Conservation (phyloP, 345 rosid species). For the Lumnitzera racemosa region DNA sequence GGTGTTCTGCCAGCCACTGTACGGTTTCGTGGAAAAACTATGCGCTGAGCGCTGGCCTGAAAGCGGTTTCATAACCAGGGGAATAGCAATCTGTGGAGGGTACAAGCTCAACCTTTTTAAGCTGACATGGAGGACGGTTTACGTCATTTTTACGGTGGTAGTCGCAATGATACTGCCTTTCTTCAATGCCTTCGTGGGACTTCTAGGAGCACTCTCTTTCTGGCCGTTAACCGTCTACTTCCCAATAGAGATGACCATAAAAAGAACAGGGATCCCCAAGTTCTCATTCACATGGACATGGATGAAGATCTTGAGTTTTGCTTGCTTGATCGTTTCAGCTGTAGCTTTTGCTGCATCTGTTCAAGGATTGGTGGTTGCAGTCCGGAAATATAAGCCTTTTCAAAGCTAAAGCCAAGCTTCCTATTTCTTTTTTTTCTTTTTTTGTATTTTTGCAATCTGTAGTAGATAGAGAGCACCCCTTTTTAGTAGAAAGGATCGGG, state of each 20-base stretch:
- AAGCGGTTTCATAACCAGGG: slow-evolving; percentile 47
- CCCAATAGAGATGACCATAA: slow-evolving; percentile 81
- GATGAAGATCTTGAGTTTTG: slow-evolving; percentile 44
- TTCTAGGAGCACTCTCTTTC: slow-evolving; percentile 67
- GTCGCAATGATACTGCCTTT: slow-evolving; percentile 83
- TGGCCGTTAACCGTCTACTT: slow-evolving; percentile 90
- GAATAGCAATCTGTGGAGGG: slow-evolving; percentile 31
- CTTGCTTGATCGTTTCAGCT: slow-evolving; percentile 51
- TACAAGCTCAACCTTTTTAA: slow-evolving; percentile 49
- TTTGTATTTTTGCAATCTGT: no score
- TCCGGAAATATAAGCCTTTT: slow-evolving; percentile 71
- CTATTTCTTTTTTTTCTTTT: no score
- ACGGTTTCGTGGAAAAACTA: slow-evolving; percentile 45
- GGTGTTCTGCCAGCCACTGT: slow-evolving; percentile 77
- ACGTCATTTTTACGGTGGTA: slow-evolving; percentile 51
- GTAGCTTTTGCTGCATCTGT: slow-evolving; percentile 74
- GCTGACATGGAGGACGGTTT: slow-evolving; percentile 65
- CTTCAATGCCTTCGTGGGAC: slow-evolving; percentile 79
- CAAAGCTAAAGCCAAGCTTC: no score
- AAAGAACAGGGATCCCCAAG: slow-evolving; percentile 34
- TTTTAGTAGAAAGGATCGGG: no score
- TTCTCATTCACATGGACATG: slow-evolving; percentile 61
- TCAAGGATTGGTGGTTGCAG: slow-evolving; percentile 44
- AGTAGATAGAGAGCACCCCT: no score
- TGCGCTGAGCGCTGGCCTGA: slow-evolving; percentile 50